These are phyloP conservation scores for Salisapilia sapeloensis DNA, from an alignment of 352 stramenopile species.

Conservation along the genomic window DNA sequence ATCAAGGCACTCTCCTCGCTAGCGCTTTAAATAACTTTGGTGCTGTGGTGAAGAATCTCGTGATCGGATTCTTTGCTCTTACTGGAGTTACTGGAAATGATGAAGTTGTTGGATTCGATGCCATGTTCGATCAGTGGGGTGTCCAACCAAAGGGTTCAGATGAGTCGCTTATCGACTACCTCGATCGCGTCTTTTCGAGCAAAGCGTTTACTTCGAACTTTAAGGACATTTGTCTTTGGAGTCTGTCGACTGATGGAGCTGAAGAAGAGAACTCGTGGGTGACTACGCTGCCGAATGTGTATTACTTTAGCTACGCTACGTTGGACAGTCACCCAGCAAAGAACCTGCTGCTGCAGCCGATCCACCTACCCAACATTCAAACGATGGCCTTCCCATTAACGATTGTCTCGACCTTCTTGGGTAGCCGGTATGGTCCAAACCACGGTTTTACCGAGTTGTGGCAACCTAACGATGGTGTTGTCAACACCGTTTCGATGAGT, in stretches of 20 bases:
- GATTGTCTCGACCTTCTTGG: conserved; percentile 14
- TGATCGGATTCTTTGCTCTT: too few relatives aligned
- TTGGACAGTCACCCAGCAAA: conserved; percentile 15
- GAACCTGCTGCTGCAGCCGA: conserved; percentile 14
- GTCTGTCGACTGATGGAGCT: conserved; percentile 21
- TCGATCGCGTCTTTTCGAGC: conserved; percentile 20
- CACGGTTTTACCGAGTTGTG: conserved; percentile 12
- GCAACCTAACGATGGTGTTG: conserved; percentile 28
- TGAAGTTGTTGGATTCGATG: conserved; percentile 31
- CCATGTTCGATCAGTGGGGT: conserved; percentile 30
- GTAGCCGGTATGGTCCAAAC: conserved; percentile 13
- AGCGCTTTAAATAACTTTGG: conserved; percentile 14
- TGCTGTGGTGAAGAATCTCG: conserved; percentile 16
- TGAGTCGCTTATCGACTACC: conserved; percentile 14
- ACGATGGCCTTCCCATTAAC: conserved; percentile 23
- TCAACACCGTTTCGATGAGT: conserved; percentile 27
- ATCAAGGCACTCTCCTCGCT: conserved; percentile 6
- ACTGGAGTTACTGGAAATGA: too few relatives aligned
- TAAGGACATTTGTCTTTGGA: conserved; percentile 25
- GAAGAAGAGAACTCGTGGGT: conserved; percentile 33
- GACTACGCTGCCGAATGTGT: conserved; percentile 24
- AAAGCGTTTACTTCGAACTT: conserved; percentile 17
- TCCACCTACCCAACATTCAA: conserved; percentile 23
- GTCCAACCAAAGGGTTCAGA: conserved; percentile 9
- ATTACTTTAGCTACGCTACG: conserved; percentile 38